phyloP scores from a whole-genome alignment of 768 basidiomycete species.

The Kwoniella sp. region DNA sequence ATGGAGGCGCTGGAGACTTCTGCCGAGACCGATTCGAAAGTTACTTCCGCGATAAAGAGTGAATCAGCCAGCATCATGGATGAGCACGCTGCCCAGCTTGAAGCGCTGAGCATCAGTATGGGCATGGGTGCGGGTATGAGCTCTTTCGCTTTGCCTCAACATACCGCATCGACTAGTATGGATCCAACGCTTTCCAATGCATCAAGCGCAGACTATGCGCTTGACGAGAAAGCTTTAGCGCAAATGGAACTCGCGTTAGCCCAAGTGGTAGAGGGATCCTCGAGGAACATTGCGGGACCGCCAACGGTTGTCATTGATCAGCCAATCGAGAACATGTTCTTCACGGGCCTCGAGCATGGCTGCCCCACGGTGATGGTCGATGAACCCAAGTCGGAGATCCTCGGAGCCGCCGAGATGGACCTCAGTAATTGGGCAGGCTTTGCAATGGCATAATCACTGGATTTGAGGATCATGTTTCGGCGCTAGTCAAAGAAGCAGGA shows the following conservation, averaged over 20 bases:
- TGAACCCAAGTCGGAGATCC: constrained; percentile 14
- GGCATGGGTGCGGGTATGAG: not conserved
- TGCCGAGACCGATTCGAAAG: not conserved
- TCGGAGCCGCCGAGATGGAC: not conserved
- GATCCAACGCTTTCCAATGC: not conserved
- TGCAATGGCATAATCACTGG: not conserved
- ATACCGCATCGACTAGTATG: not conserved
- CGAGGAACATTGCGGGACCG: not conserved
- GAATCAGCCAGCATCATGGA: not conserved
- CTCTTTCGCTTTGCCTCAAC: not conserved
- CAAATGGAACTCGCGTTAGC: constrained; percentile 18
- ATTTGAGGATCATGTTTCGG: not conserved
- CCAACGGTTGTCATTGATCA: constrained; percentile 15
- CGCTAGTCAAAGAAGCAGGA: not conserved
- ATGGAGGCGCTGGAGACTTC: constrained; percentile 5
- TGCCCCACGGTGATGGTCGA: constrained; percentile 7
- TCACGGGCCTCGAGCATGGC: not conserved
- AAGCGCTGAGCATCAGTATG: not conserved
- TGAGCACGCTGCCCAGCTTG: not conserved
- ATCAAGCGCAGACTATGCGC: constrained; percentile 1
- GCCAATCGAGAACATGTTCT: constrained; percentile 8
- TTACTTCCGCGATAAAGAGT: not conserved
- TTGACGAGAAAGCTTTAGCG: constrained; percentile 9
- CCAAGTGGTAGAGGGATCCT: not conserved
- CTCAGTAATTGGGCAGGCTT: constrained; percentile 18